Percentiles rank a stretch among this genome's conserved stretches.
Evolutionary conservation across 371 early-diverging fungal genomes (phyloP).

Genomic region (Cokeromyces recurvatus): DNA sequence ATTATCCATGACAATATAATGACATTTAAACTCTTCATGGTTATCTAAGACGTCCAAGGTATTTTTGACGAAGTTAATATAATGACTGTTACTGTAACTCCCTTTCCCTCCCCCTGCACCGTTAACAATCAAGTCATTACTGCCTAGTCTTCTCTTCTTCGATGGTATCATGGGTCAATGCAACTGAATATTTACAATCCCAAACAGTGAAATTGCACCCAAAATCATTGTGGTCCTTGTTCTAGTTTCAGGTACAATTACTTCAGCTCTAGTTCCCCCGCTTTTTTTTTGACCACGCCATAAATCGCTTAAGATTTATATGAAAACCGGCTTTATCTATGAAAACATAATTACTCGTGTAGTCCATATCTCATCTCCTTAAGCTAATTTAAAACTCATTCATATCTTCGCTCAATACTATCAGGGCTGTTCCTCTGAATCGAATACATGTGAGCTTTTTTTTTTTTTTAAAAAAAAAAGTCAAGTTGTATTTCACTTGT

Average conservation of each 20-base stretch:
- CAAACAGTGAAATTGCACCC: conserved; percentile 3
- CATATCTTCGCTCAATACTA: conserved; percentile 3
- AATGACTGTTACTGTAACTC: background rate
- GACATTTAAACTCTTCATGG: background rate
- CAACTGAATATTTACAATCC: conserved; percentile 2
- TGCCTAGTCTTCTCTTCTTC: conserved; percentile 2
- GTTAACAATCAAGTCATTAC: background rate
- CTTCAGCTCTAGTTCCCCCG: background rate
- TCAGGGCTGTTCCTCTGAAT: conserved; percentile 2
- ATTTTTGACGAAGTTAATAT: conserved; percentile 1
- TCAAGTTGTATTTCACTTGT: conserved; percentile 3
- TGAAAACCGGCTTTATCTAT: too few relatives aligned
- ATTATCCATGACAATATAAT: conserved; percentile 3
- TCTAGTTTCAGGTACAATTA: conserved; percentile 2
- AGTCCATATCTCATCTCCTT: conserved; percentile 1
- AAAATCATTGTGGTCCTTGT: conserved; percentile 6
- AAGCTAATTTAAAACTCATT: conserved; percentile 1
- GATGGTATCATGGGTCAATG: background rate
- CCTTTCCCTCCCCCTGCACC: background rate
- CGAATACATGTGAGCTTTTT: conserved; percentile 4
- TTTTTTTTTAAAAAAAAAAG: too few relatives aligned
- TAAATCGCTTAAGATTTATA: background rate
- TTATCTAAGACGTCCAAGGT: conserved; percentile 2
- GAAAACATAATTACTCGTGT: background rate
- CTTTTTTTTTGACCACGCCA: conserved; percentile 4